Conservation (phyloP, 169 alveolate species). For the Plasmodium vivax region DNA sequence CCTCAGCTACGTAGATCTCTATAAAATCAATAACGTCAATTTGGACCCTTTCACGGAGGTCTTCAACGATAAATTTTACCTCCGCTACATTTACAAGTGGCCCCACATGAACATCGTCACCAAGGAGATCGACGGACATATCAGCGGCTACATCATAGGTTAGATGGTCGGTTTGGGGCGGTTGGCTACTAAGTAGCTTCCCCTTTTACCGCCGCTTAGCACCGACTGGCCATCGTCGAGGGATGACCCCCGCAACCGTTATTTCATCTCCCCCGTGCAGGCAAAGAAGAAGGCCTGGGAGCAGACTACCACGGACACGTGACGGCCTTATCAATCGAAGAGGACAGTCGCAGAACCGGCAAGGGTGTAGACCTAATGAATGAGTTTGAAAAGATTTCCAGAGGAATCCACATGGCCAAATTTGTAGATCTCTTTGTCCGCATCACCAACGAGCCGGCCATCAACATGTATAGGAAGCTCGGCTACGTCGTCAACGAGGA, state of each 20-base stretch:
- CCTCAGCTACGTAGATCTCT: constrained; percentile 62
- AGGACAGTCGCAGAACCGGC: constrained; percentile 77
- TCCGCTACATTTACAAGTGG: constrained; percentile 67
- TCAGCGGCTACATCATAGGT: constrained; percentile 71
- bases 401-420: constrained; percentile 49
- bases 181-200: no score
- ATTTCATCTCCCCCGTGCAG: neutral
- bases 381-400: constrained; percentile 80
- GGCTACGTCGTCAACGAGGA: constrained; percentile 78
- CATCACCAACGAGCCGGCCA: constrained; percentile 76
- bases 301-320: constrained; percentile 79
- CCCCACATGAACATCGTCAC: constrained; percentile 56
- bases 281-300: constrained; percentile 62
- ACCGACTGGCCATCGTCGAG: no score
- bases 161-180: neutral
- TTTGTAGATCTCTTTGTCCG: constrained; percentile 80
- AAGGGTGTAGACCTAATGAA: constrained; percentile 78
- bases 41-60: constrained; percentile 74
- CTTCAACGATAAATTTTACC: constrained; percentile 51
- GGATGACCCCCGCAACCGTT: no score
- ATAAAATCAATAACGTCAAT: constrained; percentile 54
- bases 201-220: no score
- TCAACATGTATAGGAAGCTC: constrained; percentile 75
- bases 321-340: constrained; percentile 78
- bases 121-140: constrained; percentile 45